Conservation (phyloP, 2,329 filamentous ascomycete species). For the Pseudocercospora ulei region DNA sequence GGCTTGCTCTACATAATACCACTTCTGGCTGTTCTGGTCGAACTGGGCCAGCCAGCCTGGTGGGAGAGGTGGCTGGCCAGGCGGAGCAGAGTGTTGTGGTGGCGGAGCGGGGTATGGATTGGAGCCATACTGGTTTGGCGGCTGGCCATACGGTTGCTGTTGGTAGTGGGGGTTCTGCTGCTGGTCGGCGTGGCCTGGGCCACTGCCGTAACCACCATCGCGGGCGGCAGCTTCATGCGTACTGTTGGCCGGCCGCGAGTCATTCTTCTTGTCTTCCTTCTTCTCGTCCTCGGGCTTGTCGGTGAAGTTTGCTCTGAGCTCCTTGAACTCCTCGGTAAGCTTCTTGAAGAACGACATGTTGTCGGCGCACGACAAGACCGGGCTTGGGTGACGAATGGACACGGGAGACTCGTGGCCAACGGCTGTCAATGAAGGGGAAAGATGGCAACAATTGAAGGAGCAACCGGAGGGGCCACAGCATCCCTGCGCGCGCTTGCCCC, state of each 20-base stretch:
- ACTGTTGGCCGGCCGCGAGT: conserved; percentile 9
- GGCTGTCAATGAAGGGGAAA: not conserved
- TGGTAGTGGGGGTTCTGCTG: conserved; percentile 13
- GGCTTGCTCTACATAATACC: conserved; percentile 55
- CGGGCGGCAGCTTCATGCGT: conserved; percentile 14
- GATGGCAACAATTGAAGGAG: conserved; percentile 2
- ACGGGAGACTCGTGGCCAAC: conserved; percentile 2
- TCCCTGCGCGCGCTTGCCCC: not conserved
- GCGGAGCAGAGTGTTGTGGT: conserved; percentile 18
- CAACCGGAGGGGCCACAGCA: conserved; percentile 11
- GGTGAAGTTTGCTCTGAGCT: conserved; percentile 33
- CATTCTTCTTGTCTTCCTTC: conserved; percentile 22
- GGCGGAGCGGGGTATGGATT: conserved; percentile 20
- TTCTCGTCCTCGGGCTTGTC: conserved; percentile 33
- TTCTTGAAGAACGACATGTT: conserved; percentile 43
- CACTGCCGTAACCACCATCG: conserved; percentile 6
- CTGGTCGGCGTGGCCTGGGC: conserved; percentile 14
- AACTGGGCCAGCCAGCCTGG: conserved; percentile 55
- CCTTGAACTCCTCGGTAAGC: conserved; percentile 40
- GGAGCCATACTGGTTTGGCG: conserved; percentile 29
- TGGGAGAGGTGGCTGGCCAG: conserved; percentile 44
- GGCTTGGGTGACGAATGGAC: conserved; percentile 3
- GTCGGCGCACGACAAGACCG: not conserved
- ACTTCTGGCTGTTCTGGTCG: conserved; percentile 52
- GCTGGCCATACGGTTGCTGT: conserved; percentile 24